Conservation (phyloP, 2,329 filamentous ascomycete genomes). For the Aspergillus felis region DNA sequence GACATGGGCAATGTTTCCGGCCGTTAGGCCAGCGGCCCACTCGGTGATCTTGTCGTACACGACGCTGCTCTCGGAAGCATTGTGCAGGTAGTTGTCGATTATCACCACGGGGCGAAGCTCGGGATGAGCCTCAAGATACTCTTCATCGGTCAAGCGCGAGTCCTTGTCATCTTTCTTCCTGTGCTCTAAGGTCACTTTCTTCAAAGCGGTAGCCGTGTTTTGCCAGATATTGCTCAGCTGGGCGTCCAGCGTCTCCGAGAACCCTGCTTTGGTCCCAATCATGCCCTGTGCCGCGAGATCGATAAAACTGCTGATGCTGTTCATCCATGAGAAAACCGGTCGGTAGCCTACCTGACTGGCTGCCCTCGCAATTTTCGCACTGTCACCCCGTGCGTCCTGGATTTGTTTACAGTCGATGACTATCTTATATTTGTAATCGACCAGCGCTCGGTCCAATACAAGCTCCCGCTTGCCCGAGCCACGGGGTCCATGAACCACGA, state of each 20-base stretch:
- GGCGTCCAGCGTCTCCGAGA: conserved; percentile 86
- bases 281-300: conserved; percentile 92
- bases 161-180: conserved; percentile 73
- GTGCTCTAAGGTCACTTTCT: conserved; percentile 66
- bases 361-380: conserved; percentile 75
- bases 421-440: conserved; percentile 71
- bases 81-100: conserved; percentile 88
- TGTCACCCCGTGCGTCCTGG: conserved; percentile 84
- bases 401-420: conserved; percentile 91
- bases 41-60: conserved; percentile 76
- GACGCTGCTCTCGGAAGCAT: conserved; percentile 62
- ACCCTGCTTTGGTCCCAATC: conserved; percentile 89
- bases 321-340: conserved; percentile 94
- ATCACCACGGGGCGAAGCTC: conserved; percentile 79
- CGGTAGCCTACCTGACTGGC: conserved; percentile 83
- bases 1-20: conserved; percentile 86
- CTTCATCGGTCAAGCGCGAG: conserved; percentile 69
- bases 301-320: conserved; percentile 86
- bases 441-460: conserved; percentile 77
- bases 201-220: conserved; percentile 75
- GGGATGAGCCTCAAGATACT: conserved; percentile 84
- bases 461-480: conserved; percentile 89
- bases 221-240: conserved; percentile 87
- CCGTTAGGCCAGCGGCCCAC: conserved; percentile 83
- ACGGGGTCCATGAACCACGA: conserved; percentile 86